Evolutionary conservation across 495 filamentous ascomycete species (phyloP).

Genomic region (Zalerion maritima): DNA sequence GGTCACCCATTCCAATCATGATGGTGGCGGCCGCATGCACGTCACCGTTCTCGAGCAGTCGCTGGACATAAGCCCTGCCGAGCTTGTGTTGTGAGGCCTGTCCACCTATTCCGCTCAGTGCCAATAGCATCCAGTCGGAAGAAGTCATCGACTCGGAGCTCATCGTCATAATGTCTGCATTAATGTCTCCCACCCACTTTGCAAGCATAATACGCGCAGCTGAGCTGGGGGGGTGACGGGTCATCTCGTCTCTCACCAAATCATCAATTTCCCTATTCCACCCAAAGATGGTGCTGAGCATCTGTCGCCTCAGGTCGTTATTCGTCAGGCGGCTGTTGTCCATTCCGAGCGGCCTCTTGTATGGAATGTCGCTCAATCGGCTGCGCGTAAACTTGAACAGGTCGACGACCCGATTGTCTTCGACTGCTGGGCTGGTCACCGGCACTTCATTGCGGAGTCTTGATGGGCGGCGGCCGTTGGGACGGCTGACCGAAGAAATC

Average conservation of each 20-base stretch:
- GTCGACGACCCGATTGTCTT: slow-evolving; percentile 44
- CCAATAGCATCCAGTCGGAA: slow-evolving; percentile 93
- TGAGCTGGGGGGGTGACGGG: slow-evolving; percentile 54
- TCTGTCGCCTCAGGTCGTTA: slow-evolving; percentile 75
- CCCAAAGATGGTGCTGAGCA: slow-evolving; percentile 90
- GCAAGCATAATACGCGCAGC: slow-evolving; percentile 64
- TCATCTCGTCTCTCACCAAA: slow-evolving; percentile 77
- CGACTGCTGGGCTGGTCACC: slow-evolving; percentile 38
- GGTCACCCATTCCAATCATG: slow-evolving; percentile 79
- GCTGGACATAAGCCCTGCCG: slow-evolving; percentile 82
- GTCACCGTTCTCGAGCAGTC: slow-evolving; percentile 76
- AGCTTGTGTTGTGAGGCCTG: slow-evolving; percentile 76
- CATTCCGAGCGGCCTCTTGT: slow-evolving; percentile 46
- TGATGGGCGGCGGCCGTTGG: slow-evolving; percentile 49
- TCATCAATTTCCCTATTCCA: slow-evolving; percentile 79
- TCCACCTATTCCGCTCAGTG: slow-evolving; percentile 73
- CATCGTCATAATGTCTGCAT: slow-evolving; percentile 66
- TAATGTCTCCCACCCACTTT: slow-evolving; percentile 84
- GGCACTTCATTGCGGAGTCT: slow-evolving; percentile 72
- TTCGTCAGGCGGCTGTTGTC: slow-evolving; percentile 56
- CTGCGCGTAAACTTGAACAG: slow-evolving; percentile 54
- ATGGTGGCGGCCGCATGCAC: slow-evolving; percentile 85
- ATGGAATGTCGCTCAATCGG: slow-evolving; percentile 66
- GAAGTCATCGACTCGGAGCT: slow-evolving; percentile 70
- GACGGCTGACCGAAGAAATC: slow-evolving; percentile 47